These are phyloP conservation scores for Exophiala viscosa DNA, from an alignment of 2,329 filamentous ascomycete species.

Conservation along the genomic window DNA sequence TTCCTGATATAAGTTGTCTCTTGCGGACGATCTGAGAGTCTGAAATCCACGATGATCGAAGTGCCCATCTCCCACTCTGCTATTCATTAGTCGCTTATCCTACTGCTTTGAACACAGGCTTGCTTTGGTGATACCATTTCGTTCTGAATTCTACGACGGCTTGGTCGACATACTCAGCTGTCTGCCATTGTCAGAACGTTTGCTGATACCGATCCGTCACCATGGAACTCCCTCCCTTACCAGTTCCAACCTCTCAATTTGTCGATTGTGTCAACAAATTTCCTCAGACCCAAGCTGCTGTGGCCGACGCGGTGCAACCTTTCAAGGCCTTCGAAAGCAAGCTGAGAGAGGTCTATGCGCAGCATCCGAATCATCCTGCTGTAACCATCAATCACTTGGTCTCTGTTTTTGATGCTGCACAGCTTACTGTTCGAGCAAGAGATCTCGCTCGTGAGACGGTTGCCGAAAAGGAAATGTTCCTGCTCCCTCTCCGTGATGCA, in stretches of 20 bases:
- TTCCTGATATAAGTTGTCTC: background rate
- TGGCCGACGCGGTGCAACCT: conserved; percentile 33
- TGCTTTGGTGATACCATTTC: background rate
- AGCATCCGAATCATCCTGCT: conserved; percentile 34
- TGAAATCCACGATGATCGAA: no score
- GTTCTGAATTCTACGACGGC: background rate
- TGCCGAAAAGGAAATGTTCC: conserved; percentile 33
- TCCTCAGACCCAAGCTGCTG: conserved; percentile 29
- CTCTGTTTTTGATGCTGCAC: conserved; percentile 33
- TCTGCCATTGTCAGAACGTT: background rate
- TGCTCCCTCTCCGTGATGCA: conserved; percentile 38
- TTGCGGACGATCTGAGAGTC: no score
- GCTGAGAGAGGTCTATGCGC: conserved; percentile 38
- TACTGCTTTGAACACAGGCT: no score
- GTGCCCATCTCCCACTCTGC: background rate
- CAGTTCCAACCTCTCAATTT: conserved; percentile 19
- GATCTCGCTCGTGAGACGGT: conserved; percentile 32
- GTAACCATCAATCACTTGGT: conserved; percentile 33
- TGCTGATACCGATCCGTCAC: background rate
- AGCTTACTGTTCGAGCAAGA: conserved; percentile 33
- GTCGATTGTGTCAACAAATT: conserved; percentile 24
- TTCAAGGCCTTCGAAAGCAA: conserved; percentile 38
- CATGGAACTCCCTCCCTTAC: conserved; percentile 18
- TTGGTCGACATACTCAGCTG: no score
- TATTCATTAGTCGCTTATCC: background rate